Evolutionary conservation across 192 early-diverging fungal genomes (phyloP), one percentile per base, ranked within the genome.

Genomic region (Podila epicladia): DNA sequence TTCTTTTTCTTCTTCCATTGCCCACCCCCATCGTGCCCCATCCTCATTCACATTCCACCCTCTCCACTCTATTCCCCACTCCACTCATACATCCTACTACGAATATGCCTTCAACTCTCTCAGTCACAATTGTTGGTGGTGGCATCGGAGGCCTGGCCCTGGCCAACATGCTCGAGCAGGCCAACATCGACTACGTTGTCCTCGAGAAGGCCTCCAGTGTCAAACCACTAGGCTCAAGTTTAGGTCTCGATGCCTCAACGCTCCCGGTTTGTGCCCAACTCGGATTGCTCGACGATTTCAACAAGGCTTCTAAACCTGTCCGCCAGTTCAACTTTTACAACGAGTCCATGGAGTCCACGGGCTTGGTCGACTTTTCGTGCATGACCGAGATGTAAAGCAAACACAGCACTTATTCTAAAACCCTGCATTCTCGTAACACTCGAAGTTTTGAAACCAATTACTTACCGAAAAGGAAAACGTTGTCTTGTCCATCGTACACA

Each of bases 281-380:
- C 22, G 75, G 72, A 32, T 45, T 80, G 17, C 33, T 80, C 0
- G 62, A 72, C 17, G 77, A 80, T 50, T 80, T 80, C 32, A 13
- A 69, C 12, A 57, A 38, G 26, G 71, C 45, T 2, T 80, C 77
- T 26, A 80, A 80, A 48, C 62, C 77, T 24, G 77, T 80, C 5
- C 28, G 77, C 4, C 71, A 69, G 57, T 80, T 80, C 62, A 80
- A 80, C 67, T 80, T 80, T 69, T 80, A 80, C 55, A 80, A 80
- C 49, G 77, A 80, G 63, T 32, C 37, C 1, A 69, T 73, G 17
- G 28, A 73, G 35, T 38, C 77, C 35, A 80, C 41, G 24, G 77
- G 77, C 12, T 7, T 64, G 19, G 77, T 80, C 8, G 77, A 80
- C 53, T 80, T 80, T 51, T 13, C 70, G 13, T 80, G 77, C 67